Base-by-base conservation (phyloP, 345 rosid species). In the Garcia nutans region DNA sequence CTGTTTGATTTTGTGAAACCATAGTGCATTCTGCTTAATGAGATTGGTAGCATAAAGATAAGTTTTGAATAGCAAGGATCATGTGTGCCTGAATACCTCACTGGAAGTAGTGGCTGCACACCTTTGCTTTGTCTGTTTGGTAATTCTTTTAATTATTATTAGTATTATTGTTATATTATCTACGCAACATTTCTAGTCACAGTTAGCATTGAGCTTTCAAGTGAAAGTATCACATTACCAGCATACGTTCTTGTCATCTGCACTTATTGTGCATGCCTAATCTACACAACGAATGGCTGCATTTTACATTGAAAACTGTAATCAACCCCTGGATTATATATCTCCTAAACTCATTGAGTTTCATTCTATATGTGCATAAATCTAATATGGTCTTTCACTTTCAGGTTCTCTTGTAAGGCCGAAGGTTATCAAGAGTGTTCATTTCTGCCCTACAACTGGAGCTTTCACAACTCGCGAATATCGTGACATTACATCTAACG, bases 341-440 rank as follows among this genome's bases (percentile, higher is more conserved):
- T 69, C 13, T 69, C 22, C 26, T 7, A 8, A 31, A 2, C 47
- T 23, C 61, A 37, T 71, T 52, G 22, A 54, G 8, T 8, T 5
- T 63, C 42, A 15, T 52, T 61, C 41, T 63, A 26, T 42, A 52
- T 50, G 17, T 64, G n/a, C 44, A 20, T 56, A 10, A 55, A 70
- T 16, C 11, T 22, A 52, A 50, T 74, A 61, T 83, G 12, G 0
- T 75, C 16, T 19, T 65, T 23, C 55, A 44, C 47, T n/a, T 78
- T 75, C 81, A 96, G 99, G 99, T 82, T 96, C 99, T 74, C 95
- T 96, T 72, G 99, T 96, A 54, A 90, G 99, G 85, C 99, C 99
- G 47, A 96, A 96, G 81, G 99, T 96, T 79, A 97, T 96, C 59
- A 96, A 87, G 86, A 96, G 99, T 28, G 98, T 93, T 61, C 99